Evolutionary conservation across 352 stramenopile species (phyloP).

Genomic region (Pythium sp.): DNA sequence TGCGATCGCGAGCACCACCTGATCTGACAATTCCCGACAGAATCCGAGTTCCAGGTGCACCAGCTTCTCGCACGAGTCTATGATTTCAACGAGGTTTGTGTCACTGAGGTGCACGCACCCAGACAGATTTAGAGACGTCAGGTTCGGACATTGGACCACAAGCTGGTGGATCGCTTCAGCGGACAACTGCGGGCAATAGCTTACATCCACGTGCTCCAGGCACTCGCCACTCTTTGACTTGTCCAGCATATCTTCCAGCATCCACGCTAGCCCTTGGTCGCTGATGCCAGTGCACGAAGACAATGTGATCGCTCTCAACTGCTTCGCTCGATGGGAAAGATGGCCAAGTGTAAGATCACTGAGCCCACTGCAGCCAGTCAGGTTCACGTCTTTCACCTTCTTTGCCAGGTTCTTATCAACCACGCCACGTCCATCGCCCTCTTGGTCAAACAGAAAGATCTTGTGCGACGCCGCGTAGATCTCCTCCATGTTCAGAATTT

Average conservation of each 20-base stretch:
- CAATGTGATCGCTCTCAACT: slow-evolving; percentile 46
- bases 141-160: slow-evolving; percentile 45
- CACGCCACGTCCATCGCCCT: slow-evolving; percentile 70
- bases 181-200: slow-evolving; percentile 75
- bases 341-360: slow-evolving; percentile 75
- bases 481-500: slow-evolving; percentile 82
- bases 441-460: slow-evolving; percentile 84
- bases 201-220: slow-evolving; percentile 69
- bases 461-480: slow-evolving; percentile 60
- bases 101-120: slow-evolving; percentile 79
- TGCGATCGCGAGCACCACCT: slow-evolving; percentile 58
- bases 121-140: slow-evolving; percentile 81
- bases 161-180: slow-evolving; percentile 50
- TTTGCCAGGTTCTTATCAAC: slow-evolving; percentile 78
- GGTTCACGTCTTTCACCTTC: slow-evolving; percentile 56
- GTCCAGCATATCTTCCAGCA: slow-evolving; percentile 71
- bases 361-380: slow-evolving; percentile 68
- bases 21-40: slow-evolving; percentile 85
- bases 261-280: slow-evolving; percentile 55
- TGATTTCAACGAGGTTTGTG: slow-evolving; percentile 62
- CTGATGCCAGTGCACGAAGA: slow-evolving; percentile 62
- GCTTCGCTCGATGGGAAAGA: slow-evolving; percentile 56
- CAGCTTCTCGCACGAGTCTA: slow-evolving; percentile 64
- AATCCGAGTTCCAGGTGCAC: slow-evolving; percentile 70
- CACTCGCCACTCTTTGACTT: slow-evolving; percentile 35